Evolutionary conservation across 2,329 filamentous ascomycete genomes (phyloP).

Genomic region (Tolypocladium amazonense): DNA sequence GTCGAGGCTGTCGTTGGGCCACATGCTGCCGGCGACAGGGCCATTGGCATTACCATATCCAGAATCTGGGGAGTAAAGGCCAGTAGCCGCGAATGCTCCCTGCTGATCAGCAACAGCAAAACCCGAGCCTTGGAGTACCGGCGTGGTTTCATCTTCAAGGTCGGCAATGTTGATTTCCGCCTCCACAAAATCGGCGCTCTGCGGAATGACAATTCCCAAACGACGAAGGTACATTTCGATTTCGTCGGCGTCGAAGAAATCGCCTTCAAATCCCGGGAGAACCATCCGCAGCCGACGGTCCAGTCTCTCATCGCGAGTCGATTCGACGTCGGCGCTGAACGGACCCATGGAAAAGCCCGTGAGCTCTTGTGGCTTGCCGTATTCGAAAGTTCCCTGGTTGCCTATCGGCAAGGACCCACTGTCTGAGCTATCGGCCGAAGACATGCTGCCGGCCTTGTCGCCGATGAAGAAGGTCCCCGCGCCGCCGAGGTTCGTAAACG

Average conservation of each 20-base stretch:
- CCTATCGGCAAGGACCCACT: constrained; percentile 15
- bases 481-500: constrained; percentile 57
- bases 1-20: constrained; percentile 2
- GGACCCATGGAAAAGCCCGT: constrained; percentile 33
- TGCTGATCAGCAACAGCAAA: background rate
- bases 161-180: constrained; percentile 40
- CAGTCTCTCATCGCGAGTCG: constrained; percentile 30
- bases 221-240: constrained; percentile 62
- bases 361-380: constrained; percentile 10
- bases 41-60: background rate
- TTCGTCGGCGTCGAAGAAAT: constrained; percentile 70
- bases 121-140: background rate
- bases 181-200: constrained; percentile 47
- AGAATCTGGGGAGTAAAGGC: background rate
- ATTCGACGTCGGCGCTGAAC: constrained; percentile 28
- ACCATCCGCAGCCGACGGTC: constrained; percentile 38
- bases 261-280: constrained; percentile 55
- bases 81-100: background rate
- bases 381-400: constrained; percentile 23
- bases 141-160: constrained; percentile 14
- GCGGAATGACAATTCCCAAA: constrained; percentile 52
- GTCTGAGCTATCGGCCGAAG: background rate
- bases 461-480: constrained; percentile 52
- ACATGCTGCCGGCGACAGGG: background rate
- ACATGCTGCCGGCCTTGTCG: constrained; percentile 1